Base-by-base conservation (phyloP, 2,329 filamentous ascomycete species). In the Stemphylium beticola region DNA sequence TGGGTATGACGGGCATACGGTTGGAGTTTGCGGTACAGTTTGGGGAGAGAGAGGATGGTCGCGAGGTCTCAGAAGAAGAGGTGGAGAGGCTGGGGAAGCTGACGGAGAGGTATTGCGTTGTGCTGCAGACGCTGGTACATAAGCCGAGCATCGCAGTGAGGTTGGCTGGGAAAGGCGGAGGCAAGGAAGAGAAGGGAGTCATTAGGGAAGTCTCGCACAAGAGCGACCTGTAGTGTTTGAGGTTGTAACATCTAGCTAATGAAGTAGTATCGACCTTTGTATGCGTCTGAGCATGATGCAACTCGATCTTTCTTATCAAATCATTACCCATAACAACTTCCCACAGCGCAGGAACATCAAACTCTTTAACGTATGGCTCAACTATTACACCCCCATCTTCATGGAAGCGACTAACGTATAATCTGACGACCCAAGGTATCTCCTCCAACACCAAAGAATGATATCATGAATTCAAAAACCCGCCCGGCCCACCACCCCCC, bases 81-180 rank as follows among this genome's bases (percentile, higher is more conserved):
- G 67, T 81, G 7, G 77, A 78, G 62, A 79, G 74, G 65, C 53
- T 82, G 55, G 76, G 79, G 1, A 77, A 77, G 68, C 58, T 82
- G 69, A 82, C 79, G 42, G 79, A 82, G 71, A 65, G 79, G 60
- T 82, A 82, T 63, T 82, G 80, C 60, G 79, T 82, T 26, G 71
- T 72, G 45, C 34, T 74, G 47, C 71, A 73, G 65, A 72, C 69
- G 36, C 43, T 73, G 53, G 66, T 68, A 2, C 64, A 70, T 18
- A 74, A 73, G 49, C 70, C 70, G 3, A 59, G 53, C n/a, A 62
- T 74, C 49, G 57, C 40, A 15, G 69, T 74, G 0, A 60, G 57
- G 24, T 55, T 72, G 40, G 55, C 61, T 1, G 69, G 70, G 0
- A 66, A 60, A 8, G 59, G 60, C 3, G 54, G 38, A 7, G 58